Conservation (phyloP, 129 eudicot genomes). For the Flaveria bidentis region DNA sequence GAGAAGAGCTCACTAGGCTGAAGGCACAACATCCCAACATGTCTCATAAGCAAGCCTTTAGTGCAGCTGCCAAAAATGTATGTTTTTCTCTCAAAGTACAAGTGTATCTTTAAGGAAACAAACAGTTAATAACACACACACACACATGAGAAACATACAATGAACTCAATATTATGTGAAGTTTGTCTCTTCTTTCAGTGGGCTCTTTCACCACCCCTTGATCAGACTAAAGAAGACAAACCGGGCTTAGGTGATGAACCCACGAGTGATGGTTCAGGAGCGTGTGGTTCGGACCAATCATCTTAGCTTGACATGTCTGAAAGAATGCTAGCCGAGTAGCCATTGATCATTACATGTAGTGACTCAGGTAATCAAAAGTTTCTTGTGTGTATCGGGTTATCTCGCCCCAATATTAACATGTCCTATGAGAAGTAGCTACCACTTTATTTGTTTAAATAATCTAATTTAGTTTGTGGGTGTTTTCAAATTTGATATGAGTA, state of each 20-base stretch:
- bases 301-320: constrained; percentile 7
- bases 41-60: constrained; percentile 96
- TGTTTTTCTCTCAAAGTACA: constrained; percentile 22
- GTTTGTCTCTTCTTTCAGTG: constrained; percentile 55
- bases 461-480: background rate
- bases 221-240: constrained; percentile 35
- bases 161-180: constrained; percentile 12
- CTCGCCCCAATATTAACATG: background rate
- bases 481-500: constrained; percentile 1
- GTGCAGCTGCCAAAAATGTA: constrained; percentile 97
- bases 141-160: background rate
- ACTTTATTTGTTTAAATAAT: background rate
- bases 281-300: constrained; percentile 18
- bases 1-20: constrained; percentile 89
- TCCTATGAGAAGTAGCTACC: background rate
- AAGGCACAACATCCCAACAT: constrained; percentile 72
- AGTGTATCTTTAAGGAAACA: background rate
- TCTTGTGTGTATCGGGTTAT: background rate
- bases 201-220: constrained; percentile 77
- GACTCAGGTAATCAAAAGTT: constrained; percentile 11
- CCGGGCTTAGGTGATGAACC: constrained; percentile 33
- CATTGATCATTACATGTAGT: background rate
- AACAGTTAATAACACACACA: background rate
- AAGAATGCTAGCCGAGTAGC: background rate
- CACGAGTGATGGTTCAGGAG: constrained; percentile 40